Evolutionary conservation across 2,329 filamentous ascomycete species (phyloP).

Genomic region (Aureobasidium namibiae): DNA sequence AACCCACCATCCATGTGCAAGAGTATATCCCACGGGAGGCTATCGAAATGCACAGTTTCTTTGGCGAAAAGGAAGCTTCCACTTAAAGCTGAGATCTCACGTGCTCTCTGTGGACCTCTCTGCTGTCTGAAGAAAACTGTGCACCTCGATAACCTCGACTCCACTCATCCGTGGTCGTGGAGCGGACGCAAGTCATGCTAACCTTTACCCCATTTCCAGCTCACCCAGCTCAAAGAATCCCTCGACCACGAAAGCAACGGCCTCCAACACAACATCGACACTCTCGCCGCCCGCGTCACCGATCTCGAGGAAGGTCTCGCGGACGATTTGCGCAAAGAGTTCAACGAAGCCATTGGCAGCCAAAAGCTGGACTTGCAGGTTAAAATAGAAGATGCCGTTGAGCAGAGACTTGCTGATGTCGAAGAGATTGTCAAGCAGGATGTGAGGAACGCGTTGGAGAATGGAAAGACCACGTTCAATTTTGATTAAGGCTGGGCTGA

Average conservation of each 20-base stretch:
- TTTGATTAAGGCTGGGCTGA: background rate
- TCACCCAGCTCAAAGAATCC: background rate
- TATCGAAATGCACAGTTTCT: too few relatives aligned
- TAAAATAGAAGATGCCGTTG: background rate
- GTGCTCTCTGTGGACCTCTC: too few relatives aligned
- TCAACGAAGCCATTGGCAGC: background rate
- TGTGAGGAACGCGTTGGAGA: background rate
- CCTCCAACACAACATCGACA: background rate
- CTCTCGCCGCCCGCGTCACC: background rate
- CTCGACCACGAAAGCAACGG: background rate
- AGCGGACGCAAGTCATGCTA: too few relatives aligned
- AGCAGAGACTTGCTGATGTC: background rate
- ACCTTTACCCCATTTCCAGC: too few relatives aligned
- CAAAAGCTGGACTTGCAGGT: background rate
- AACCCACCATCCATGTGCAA: too few relatives aligned
- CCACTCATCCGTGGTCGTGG: too few relatives aligned
- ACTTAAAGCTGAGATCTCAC: too few relatives aligned
- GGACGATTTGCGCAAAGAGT: background rate
- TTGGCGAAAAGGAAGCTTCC: too few relatives aligned
- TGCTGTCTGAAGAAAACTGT: too few relatives aligned
- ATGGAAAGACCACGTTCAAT: background rate
- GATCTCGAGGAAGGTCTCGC: background rate
- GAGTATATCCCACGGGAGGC: too few relatives aligned
- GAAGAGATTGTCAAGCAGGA: slow-evolving; percentile 1
- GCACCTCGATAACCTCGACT: too few relatives aligned